Percentiles rank a stretch among this genome's conserved stretches.
These are phyloP conservation scores for Curvularia eragrostidis DNA, from an alignment of 2,329 filamentous ascomycete genomes.

Conservation along the genomic window DNA sequence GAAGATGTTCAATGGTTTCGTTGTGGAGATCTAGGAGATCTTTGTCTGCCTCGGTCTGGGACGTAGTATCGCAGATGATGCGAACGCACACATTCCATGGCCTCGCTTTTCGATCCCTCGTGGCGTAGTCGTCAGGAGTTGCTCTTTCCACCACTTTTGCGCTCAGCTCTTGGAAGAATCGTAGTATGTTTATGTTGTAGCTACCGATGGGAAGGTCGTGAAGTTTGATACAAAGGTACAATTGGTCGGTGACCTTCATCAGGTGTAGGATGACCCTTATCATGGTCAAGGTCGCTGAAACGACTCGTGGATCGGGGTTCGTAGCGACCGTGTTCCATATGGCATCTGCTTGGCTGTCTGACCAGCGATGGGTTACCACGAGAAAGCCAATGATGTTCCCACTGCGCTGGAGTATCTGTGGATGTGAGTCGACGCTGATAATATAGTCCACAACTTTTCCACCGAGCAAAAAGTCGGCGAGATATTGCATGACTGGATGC, in stretches of 20 bases:
- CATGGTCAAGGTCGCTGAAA: slow-evolving; percentile 79
- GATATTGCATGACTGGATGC: slow-evolving; percentile 67
- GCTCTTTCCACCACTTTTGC: slow-evolving; percentile 25
- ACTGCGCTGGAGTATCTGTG: slow-evolving; percentile 82
- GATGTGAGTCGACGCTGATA: slow-evolving; percentile 87
- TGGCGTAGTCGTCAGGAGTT: slow-evolving; percentile 19
- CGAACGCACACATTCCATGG: slow-evolving; percentile 67
- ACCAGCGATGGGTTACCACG: slow-evolving; percentile 78
- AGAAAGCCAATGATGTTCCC: slow-evolving; percentile 88
- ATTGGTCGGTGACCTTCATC: slow-evolving; percentile 54
- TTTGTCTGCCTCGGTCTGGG: slow-evolving; percentile 61
- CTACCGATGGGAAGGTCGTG: slow-evolving; percentile 49
- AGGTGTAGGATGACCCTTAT: slow-evolving; percentile 58
- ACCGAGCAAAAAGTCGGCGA: slow-evolving; percentile 72
- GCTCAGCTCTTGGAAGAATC: slow-evolving; percentile 40
- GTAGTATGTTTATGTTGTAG: slow-evolving; percentile 41
- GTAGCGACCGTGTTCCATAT: slow-evolving; percentile 84
- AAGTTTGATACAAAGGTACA: slow-evolving; percentile 73
- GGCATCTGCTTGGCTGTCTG: slow-evolving; percentile 72
- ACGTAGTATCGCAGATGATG: slow-evolving; percentile 74
- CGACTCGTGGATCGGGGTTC: slow-evolving; percentile 83
- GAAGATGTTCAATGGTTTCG: slow-evolving; percentile 68
- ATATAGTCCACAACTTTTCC: slow-evolving; percentile 84
- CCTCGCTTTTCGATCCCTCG: slow-evolving; percentile 38
- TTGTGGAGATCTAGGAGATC: slow-evolving; percentile 68